Evolutionary conservation across 2,329 filamentous ascomycete genomes (phyloP).

Genomic region (Colletotrichum tofieldiae): DNA sequence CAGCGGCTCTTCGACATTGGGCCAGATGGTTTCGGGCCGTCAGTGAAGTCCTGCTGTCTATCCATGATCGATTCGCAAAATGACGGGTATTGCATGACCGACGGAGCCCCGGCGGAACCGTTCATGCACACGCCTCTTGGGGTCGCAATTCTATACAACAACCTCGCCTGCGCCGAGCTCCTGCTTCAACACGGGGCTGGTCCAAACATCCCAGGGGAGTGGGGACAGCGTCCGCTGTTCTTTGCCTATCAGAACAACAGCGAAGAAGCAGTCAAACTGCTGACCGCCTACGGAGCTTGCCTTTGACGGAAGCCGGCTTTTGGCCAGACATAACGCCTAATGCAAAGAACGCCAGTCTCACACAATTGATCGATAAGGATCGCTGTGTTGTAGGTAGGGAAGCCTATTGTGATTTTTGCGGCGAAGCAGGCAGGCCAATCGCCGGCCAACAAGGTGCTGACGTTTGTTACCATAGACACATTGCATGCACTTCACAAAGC

Average conservation of each 20-base stretch:
- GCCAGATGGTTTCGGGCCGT: slow-evolving; percentile 7
- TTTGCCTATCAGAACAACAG: slow-evolving; percentile 13
- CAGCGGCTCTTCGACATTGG: slow-evolving; percentile 13
- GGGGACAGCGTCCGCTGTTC: slow-evolving; percentile 4
- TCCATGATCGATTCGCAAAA: slow-evolving; percentile 17
- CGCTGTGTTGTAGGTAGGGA: neutral
- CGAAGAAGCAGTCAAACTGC: slow-evolving; percentile 15
- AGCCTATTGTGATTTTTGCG: neutral
- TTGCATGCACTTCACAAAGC: neutral
- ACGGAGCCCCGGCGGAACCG: neutral
- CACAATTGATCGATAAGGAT: neutral
- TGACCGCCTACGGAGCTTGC: slow-evolving; percentile 10
- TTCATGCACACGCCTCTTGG: slow-evolving; percentile 8
- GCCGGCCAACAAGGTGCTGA: neutral
- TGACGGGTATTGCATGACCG: neutral
- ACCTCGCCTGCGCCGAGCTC: slow-evolving; percentile 10
- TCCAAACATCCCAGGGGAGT: slow-evolving; percentile 14
- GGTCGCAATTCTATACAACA: slow-evolving; percentile 15
- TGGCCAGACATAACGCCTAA: neutral
- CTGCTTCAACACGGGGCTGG: slow-evolving; percentile 15
- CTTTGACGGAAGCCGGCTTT: neutral
- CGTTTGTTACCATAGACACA: neutral
- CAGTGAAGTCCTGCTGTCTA: slow-evolving; percentile 4
- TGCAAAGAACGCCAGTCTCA: neutral
- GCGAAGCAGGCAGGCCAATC: neutral